Percentiles rank a stretch among this genome's conserved stretches.
Conservation (phyloP, 768 basidiomycete genomes). For the Saitozyma podzolica region DNA sequence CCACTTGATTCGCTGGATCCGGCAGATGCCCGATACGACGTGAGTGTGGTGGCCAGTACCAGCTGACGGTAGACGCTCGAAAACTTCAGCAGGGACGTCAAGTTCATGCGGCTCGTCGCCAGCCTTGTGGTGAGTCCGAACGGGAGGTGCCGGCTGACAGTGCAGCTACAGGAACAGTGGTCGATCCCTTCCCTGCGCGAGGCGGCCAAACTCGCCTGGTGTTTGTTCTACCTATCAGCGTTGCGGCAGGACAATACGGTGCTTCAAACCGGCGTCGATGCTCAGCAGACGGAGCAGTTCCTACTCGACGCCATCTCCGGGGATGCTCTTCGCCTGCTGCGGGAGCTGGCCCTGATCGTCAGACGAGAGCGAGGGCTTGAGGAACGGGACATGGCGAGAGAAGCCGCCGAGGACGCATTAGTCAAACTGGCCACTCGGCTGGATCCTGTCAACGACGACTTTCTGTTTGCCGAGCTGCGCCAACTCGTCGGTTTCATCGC, state of each 20-base stretch:
- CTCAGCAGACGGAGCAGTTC: constrained; percentile 29
- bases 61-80: constrained; percentile 17
- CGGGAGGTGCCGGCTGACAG: no score
- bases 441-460: constrained; percentile 28
- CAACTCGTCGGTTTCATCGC: constrained; percentile 27
- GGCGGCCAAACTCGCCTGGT: constrained; percentile 36
- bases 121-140: constrained; percentile 34
- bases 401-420: constrained; percentile 26
- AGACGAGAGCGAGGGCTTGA: constrained; percentile 37
- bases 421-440: constrained; percentile 24
- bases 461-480: constrained; percentile 31
- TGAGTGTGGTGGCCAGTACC: constrained; percentile 4
- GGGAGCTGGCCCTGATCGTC: constrained; percentile 19
- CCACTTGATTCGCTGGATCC: constrained; percentile 27
- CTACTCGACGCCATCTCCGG: constrained; percentile 34
- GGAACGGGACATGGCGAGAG: constrained; percentile 17
- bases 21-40: constrained; percentile 26
- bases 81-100: constrained; percentile 34
- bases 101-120: constrained; percentile 40
- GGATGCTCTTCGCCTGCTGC: constrained; percentile 34
- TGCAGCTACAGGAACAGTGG: constrained; percentile 43
- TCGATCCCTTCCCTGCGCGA: constrained; percentile 28
- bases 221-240: constrained; percentile 32
- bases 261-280: constrained; percentile 33
- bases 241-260: constrained; percentile 27